Percentiles rank a stretch among this genome's conserved stretches.
phyloP scores from a whole-genome alignment of 257 asterid genomes.

The Primulina eburnea region DNA sequence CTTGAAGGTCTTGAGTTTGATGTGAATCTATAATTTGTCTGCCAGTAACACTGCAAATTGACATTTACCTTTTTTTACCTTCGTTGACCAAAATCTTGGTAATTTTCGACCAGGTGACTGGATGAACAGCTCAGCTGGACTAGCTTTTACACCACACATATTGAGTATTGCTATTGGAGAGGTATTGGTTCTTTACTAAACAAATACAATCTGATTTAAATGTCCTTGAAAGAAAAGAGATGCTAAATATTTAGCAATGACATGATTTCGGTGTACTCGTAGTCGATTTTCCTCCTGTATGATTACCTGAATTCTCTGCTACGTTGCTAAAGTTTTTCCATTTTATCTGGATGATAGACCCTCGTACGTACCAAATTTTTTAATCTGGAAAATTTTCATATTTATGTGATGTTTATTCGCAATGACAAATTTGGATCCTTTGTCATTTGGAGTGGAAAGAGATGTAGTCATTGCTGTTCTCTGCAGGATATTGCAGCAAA shows the following conservation, averaged over 20 bases:
- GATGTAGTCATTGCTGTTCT: not conserved
- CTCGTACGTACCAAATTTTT: not conserved
- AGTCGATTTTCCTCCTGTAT: not conserved
- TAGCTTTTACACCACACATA: slow-evolving; percentile 92
- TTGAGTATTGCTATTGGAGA: slow-evolving; percentile 67
- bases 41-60: not conserved
- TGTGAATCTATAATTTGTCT: not conserved
- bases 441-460: not conserved
- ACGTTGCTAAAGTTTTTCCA: not conserved
- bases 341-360: not conserved
- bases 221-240: not conserved
- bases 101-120: slow-evolving; percentile 65
- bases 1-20: not conserved
- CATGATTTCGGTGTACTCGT: not conserved
- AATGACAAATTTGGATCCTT: no score
- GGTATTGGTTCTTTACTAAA: slow-evolving; percentile 33
- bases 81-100: not conserved
- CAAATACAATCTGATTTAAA: no score
- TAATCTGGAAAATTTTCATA: not conserved
- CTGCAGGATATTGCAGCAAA: slow-evolving; percentile 84
- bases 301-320: not conserved
- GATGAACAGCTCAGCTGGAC: slow-evolving; percentile 97
- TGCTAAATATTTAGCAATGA: not conserved
- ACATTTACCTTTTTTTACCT: not conserved
- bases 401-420: no score